These are phyloP conservation scores for Fusarium sp. DNA, from an alignment of 2,329 filamentous ascomycete genomes.

Conservation along the genomic window DNA sequence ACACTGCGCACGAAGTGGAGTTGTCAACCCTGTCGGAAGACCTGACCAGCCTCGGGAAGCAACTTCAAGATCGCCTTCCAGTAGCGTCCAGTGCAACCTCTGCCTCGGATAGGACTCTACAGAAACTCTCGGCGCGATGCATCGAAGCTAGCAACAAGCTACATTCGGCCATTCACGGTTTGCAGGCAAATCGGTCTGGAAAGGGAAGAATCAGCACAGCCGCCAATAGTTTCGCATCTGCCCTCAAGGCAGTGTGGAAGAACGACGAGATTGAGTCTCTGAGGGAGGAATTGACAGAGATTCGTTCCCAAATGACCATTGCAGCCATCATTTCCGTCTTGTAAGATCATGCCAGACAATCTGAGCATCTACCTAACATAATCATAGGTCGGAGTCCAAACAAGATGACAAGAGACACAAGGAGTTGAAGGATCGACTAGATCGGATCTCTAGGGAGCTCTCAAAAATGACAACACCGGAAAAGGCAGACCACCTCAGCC, in stretches of 20 bases:
- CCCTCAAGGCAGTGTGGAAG: background rate
- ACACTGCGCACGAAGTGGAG: background rate
- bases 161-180: background rate
- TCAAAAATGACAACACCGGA: background rate
- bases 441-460: background rate
- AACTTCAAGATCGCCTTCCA: background rate
- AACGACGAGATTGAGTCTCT: background rate
- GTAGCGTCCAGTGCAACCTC: background rate
- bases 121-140: background rate
- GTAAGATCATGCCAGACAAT: background rate
- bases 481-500: rapidly evolving
- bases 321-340: background rate
- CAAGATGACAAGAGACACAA: background rate
- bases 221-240: background rate
- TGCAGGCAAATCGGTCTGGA: background rate
- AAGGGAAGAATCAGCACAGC: background rate
- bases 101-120: background rate
- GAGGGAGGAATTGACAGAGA: background rate
- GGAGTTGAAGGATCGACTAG: background rate
- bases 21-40: background rate
- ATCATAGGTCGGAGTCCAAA: background rate
- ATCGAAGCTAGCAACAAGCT: background rate
- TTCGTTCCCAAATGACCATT: background rate
- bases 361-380: background rate
- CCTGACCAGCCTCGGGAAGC: background rate